phyloP scores from a whole-genome alignment of 352 stramenopile species.

The Peronosclerospora sorghi region DNA sequence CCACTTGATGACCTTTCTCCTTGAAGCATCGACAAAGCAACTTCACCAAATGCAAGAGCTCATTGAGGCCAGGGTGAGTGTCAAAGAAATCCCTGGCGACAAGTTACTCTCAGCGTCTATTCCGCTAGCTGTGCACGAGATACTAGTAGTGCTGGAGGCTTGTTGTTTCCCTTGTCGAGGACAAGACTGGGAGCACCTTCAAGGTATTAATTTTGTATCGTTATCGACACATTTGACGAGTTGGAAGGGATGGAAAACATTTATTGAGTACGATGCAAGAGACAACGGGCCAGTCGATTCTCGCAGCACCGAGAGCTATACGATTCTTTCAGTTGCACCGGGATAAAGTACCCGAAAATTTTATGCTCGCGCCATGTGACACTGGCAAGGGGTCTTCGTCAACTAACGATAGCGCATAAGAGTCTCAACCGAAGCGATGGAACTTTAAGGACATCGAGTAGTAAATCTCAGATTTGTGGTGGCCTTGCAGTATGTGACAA shows the following conservation, averaged over 20 bases:
- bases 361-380: slow-evolving; percentile 53
- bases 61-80: slow-evolving; percentile 7
- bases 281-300: slow-evolving; percentile 28
- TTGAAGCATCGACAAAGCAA: slow-evolving; percentile 37
- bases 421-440: slow-evolving; percentile 8
- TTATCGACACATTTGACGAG: slow-evolving; percentile 64
- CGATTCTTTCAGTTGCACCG: slow-evolving; percentile 45
- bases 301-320: slow-evolving; percentile 20
- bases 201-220: slow-evolving; percentile 40
- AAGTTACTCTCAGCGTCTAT: slow-evolving; percentile 20
- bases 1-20: slow-evolving; percentile 34
- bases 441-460: not conserved
- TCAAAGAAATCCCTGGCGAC: slow-evolving; percentile 1
- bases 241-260: slow-evolving; percentile 67
- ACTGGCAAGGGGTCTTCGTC: slow-evolving; percentile 52
- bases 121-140: too few species aligned
- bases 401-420: slow-evolving; percentile 42
- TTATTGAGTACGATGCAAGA: slow-evolving; percentile 31
- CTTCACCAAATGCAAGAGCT: too few species aligned
- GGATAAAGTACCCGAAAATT: slow-evolving; percentile 51
- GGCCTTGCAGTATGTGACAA: slow-evolving; percentile 65
- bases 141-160: too few species aligned
- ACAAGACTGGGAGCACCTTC: slow-evolving; percentile 51
- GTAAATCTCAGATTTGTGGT: slow-evolving; percentile 5
- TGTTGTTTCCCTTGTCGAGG: too few species aligned